Conservation (phyloP, 208 protist species). For the Leptomonas pyrrhocoris region DNA sequence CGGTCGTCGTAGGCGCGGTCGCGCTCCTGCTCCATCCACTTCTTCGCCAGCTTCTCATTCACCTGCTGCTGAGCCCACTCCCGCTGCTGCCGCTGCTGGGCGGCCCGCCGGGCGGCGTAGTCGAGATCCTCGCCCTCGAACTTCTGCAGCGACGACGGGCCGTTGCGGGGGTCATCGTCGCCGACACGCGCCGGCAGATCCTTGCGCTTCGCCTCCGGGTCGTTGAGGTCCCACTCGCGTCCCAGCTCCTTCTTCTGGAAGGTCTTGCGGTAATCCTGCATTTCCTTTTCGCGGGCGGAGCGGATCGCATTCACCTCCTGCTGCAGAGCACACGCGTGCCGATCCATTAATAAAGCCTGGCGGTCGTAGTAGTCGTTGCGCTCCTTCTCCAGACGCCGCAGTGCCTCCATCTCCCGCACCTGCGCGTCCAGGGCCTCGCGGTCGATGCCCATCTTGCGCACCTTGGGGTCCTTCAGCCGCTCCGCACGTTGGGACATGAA, state of each 20-base stretch:
- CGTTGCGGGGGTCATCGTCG: conserved; percentile 90
- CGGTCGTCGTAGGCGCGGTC: conserved; percentile 84
- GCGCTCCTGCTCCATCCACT: conserved; percentile 91
- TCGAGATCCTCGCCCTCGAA: conserved; percentile 94
- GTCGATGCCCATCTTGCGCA: conserved; percentile 93
- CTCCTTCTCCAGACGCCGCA: conserved; percentile 84
- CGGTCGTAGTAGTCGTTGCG: conserved; percentile 88
- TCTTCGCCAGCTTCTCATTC: conserved; percentile 91
- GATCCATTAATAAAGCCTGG: conserved; percentile 88
- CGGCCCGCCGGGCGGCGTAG: conserved; percentile 54
- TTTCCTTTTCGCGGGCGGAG: conserved; percentile 71
- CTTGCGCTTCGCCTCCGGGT: conserved; percentile 76
- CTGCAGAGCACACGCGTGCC: conserved; percentile 87
- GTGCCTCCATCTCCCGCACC: conserved; percentile 88
- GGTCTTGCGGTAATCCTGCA: conserved; percentile 84
- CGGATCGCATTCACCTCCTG: conserved; percentile 87
- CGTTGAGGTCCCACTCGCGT: conserved; percentile 93
- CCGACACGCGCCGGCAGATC: conserved; percentile 87
- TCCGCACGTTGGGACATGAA: conserved; percentile 90
- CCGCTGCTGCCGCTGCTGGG: conserved; percentile 87
- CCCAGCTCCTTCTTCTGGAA: conserved; percentile 86
- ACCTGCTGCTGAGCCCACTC: conserved; percentile 86
- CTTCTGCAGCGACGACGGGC: conserved; percentile 83
- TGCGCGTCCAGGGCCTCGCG: conserved; percentile 89
- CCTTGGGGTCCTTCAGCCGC: conserved; percentile 90